Percentiles rank a stretch among this genome's conserved stretches.
These are phyloP conservation scores for Arabidopsis suecica DNA, from an alignment of 345 rosid genomes.

Conservation along the genomic window DNA sequence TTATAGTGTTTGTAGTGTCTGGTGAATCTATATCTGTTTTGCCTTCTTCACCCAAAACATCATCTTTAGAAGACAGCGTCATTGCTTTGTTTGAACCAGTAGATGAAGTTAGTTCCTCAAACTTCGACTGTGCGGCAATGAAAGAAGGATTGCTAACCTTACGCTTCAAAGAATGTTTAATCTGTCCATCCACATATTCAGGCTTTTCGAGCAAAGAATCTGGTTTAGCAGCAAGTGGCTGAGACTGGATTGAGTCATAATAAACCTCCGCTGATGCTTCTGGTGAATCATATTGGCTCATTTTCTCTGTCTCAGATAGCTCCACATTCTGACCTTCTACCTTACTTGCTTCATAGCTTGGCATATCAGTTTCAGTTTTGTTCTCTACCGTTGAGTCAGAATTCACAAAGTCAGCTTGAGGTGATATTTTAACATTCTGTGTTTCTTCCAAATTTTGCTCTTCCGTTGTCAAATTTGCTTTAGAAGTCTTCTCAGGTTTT, in stretches of 20 bases:
- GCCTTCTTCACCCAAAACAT: constrained; percentile 48
- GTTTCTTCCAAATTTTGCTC: constrained; percentile 48
- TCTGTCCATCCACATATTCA: constrained; percentile 59
- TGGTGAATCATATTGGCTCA: constrained; percentile 46
- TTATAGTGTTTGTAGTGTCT: constrained; percentile 37
- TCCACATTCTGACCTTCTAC: constrained; percentile 42
- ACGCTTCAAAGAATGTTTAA: constrained; percentile 66
- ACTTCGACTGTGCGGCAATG: constrained; percentile 72
- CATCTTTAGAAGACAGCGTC: constrained; percentile 51
- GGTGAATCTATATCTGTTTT: constrained; percentile 47
- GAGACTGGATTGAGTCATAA: constrained; percentile 46
- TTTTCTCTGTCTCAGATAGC: constrained; percentile 47
- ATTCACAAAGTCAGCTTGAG: constrained; percentile 47
- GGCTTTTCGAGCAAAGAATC: constrained; percentile 42
- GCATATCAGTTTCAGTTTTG: constrained; percentile 52
- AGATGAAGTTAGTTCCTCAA: constrained; percentile 67
- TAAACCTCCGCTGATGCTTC: constrained; percentile 50
- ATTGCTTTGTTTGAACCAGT: constrained; percentile 51
- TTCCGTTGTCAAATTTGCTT: constrained; percentile 44
- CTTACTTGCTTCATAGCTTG: constrained; percentile 47
- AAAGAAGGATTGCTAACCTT: constrained; percentile 74
- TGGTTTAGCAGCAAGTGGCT: constrained; percentile 39
- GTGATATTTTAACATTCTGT: constrained; percentile 39
- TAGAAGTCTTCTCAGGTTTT: constrained; percentile 51
- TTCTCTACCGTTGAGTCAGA: constrained; percentile 40